Conservation (phyloP, 306 rosid species). For the Ormosia emarginata region DNA sequence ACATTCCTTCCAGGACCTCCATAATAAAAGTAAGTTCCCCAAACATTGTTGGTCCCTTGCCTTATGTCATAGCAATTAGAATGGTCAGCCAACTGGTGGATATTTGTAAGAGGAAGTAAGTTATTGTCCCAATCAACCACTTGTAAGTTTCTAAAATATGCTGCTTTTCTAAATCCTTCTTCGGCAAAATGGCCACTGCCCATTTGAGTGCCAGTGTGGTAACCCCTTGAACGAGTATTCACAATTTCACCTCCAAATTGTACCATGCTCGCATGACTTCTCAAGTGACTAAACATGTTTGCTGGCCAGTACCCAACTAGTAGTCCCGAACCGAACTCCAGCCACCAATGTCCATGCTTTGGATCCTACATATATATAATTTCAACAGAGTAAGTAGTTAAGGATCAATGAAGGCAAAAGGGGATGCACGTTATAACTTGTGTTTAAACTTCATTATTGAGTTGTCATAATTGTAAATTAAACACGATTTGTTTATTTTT, state of each 20-base stretch:
- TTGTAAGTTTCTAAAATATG: slow-evolving; percentile 88
- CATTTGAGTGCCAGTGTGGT: slow-evolving; percentile 92
- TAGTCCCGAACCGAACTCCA: slow-evolving; percentile 75
- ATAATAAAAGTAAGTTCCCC: slow-evolving; percentile 97
- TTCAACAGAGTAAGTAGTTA: neutral
- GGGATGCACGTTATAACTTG: neutral
- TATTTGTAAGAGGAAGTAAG: slow-evolving; percentile 71
- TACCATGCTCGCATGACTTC: slow-evolving; percentile 88
- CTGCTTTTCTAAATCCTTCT: slow-evolving; percentile 88
- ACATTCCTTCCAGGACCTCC: slow-evolving; percentile 98
- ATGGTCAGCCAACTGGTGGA: slow-evolving; percentile 77
- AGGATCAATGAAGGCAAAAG: neutral
- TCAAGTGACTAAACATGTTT: slow-evolving; percentile 77
- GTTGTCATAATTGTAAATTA: slow-evolving; percentile 20
- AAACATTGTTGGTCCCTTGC: slow-evolving; percentile 69
- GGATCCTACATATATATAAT: slow-evolving; percentile 63
- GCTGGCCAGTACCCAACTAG: slow-evolving; percentile 97
- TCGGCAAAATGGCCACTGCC: slow-evolving; percentile 97
- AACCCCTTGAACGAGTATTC: slow-evolving; percentile 72
- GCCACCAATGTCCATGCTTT: slow-evolving; percentile 97
- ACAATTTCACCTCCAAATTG: slow-evolving; percentile 97
- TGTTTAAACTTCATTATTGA: neutral
- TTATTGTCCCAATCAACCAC: slow-evolving; percentile 96
- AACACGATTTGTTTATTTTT: neutral
- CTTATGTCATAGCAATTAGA: slow-evolving; percentile 83